phyloP scores from a whole-genome alignment of 352 stramenopile genomes.

The Globisporangium cylindrosporum region DNA sequence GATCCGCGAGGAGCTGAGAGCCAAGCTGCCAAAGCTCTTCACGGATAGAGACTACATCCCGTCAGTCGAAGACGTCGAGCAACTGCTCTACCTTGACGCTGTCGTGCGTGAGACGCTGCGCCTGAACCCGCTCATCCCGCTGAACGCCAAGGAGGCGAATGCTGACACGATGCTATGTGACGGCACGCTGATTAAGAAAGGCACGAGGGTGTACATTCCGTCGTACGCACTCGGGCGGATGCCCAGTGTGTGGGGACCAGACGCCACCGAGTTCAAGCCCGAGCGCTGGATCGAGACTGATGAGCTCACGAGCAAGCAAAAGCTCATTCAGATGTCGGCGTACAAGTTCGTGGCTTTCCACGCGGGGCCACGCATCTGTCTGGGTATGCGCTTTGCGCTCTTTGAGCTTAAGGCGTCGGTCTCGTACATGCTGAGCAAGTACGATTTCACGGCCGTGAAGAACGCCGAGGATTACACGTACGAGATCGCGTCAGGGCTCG shows the following conservation, averaged over 20 bases:
- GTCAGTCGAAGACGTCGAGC: slow-evolving; percentile 43
- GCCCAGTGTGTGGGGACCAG: slow-evolving; percentile 40
- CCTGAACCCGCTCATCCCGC: slow-evolving; percentile 59
- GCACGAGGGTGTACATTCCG: slow-evolving; percentile 49
- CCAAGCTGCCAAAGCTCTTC: slow-evolving; percentile 34
- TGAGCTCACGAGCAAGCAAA: slow-evolving; percentile 18
- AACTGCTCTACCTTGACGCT: slow-evolving; percentile 57
- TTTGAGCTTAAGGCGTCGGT: slow-evolving; percentile 45
- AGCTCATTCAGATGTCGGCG: slow-evolving; percentile 7
- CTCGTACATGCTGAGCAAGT: slow-evolving; percentile 35
- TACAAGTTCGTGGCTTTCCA: slow-evolving; percentile 40
- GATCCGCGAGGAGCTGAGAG: slow-evolving; percentile 44
- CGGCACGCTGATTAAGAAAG: slow-evolving; percentile 50
- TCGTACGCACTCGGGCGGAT: slow-evolving; percentile 48
- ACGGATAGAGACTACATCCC: slow-evolving; percentile 30
- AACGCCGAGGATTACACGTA: slow-evolving; percentile 42
- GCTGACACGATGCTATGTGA: slow-evolving; percentile 55
- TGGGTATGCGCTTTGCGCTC: slow-evolving; percentile 47
- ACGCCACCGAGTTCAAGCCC: slow-evolving; percentile 47
- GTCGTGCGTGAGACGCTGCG: slow-evolving; percentile 61
- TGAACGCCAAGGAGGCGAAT: slow-evolving; percentile 51
- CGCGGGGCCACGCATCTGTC: slow-evolving; percentile 39
- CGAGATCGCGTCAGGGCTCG: slow-evolving; percentile 28
- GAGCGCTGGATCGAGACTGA: slow-evolving; percentile 59
- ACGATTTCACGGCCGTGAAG: slow-evolving; percentile 36